Conservation (phyloP, 108 stramenopile species). For the Cyclotella distinguenda region DNA sequence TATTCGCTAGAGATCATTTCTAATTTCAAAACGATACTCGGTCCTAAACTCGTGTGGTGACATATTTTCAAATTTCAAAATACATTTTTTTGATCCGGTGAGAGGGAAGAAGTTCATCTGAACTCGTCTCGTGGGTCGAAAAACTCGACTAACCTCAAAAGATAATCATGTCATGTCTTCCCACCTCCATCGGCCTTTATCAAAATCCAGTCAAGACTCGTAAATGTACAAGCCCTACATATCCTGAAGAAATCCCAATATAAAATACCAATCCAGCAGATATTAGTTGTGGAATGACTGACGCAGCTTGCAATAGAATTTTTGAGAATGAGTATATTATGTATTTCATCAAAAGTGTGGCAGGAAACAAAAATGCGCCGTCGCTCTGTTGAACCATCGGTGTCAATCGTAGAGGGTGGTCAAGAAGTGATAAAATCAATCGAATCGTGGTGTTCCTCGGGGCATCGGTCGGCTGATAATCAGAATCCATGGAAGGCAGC, state of each 20-base stretch:
- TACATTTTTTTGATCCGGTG: too few species aligned
- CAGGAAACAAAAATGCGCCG: too few species aligned
- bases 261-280: constrained; percentile 11
- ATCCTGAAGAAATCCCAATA: constrained; percentile 9
- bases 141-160: background rate
- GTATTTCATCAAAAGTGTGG: background rate
- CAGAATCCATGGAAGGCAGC: background rate
- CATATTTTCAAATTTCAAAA: too few species aligned
- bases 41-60: background rate
- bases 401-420: too few species aligned
- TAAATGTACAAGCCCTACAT: constrained; percentile 25
- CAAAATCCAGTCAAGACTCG: too few species aligned
- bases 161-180: background rate
- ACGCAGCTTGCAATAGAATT: background rate
- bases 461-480: background rate
- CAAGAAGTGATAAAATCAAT: too few species aligned
- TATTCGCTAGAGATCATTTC: background rate
- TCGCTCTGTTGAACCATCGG: too few species aligned
- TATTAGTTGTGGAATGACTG: constrained; percentile 1
- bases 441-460: background rate
- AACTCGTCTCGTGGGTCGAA: too few species aligned
- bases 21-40: background rate
- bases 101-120: too few species aligned
- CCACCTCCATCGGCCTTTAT: too few species aligned
- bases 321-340: background rate